Conservation (phyloP, 1,284 basidiomycete genomes). For the Ustilago xerochloae region DNA sequence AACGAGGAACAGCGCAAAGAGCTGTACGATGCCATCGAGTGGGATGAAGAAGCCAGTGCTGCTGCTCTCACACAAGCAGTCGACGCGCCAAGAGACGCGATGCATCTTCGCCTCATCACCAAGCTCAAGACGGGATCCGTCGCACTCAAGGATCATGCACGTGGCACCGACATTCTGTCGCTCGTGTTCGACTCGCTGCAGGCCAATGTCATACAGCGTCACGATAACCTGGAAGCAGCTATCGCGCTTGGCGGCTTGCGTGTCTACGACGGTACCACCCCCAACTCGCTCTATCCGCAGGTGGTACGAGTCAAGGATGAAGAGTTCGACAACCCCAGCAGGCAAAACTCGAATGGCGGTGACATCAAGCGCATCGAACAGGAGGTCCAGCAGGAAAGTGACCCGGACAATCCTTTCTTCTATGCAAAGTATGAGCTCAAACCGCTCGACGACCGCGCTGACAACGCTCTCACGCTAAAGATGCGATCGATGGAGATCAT, state of each 20-base stretch:
- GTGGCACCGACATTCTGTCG: conserved; percentile 79
- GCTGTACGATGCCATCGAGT: conserved; percentile 93
- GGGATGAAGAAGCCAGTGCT: conserved; percentile 72
- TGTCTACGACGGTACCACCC: conserved; percentile 90
- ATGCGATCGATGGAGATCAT: conserved; percentile 99
- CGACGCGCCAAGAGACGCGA: conserved; percentile 79
- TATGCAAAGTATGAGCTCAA: conserved; percentile 91
- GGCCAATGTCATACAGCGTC: conserved; percentile 85
- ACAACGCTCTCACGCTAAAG: conserved; percentile 86
- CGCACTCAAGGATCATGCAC: conserved; percentile 56
- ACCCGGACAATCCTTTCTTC: conserved; percentile 82
- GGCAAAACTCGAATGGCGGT: conserved; percentile 40
- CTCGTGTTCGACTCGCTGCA: conserved; percentile 89
- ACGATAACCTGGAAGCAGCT: conserved; percentile 84
- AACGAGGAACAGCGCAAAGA: conserved; percentile 93
- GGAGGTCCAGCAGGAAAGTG: conserved; percentile 63
- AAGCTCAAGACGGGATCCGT: conserved; percentile 64
- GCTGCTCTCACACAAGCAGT: conserved; percentile 50
- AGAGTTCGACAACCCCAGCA: conserved; percentile 47
- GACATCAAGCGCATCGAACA: conserved; percentile 60
- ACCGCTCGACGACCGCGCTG: conserved; percentile 91
- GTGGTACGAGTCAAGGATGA: conserved; percentile 90
- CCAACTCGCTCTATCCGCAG: conserved; percentile 84
- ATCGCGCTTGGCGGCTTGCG: conserved; percentile 87
- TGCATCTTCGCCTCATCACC: conserved; percentile 81